A percentile compares a stretch with the other conserved stretches of the same genome.
Evolutionary conservation across 2,329 filamentous ascomycete species (phyloP).

Genomic region (Whalleya microplaca): DNA sequence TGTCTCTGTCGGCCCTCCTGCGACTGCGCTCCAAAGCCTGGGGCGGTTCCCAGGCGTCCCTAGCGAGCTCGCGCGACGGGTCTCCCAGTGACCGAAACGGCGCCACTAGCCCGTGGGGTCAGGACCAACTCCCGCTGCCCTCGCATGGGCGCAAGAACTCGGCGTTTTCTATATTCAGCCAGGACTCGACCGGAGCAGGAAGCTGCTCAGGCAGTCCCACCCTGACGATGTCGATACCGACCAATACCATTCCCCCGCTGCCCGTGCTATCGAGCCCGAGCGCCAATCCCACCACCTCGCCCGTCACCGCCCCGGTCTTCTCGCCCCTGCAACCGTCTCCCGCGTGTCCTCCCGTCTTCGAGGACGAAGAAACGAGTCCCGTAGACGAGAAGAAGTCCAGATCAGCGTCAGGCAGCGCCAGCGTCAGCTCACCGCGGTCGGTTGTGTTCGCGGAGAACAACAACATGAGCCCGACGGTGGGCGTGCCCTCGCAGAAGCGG

Average conservation of each 20-base stretch:
- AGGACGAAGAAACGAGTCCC: constrained; percentile 42
- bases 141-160: constrained; percentile 54
- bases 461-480: constrained; percentile 27
- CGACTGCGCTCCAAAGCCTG: constrained; percentile 76
- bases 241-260: constrained; percentile 24
- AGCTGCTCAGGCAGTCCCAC: constrained; percentile 56
- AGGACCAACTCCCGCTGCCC: constrained; percentile 29
- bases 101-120: constrained; percentile 48
- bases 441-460: constrained; percentile 27
- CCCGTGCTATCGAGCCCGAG: constrained; percentile 27
- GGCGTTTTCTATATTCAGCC: constrained; percentile 52
- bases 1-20: constrained; percentile 74
- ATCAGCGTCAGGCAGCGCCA: too few relatives aligned
- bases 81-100: constrained; percentile 46
- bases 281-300: constrained; percentile 29
- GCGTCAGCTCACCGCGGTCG: constrained; percentile 16
- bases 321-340: constrained; percentile 30
- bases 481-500: constrained; percentile 31
- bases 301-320: constrained; percentile 27
- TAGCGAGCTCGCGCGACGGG: constrained; percentile 58
- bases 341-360: constrained; percentile 45
- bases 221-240: constrained; percentile 47
- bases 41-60: constrained; percentile 78
- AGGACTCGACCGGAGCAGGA: constrained; percentile 49
- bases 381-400: constrained; percentile 6